Percentiles rank a stretch among this genome's conserved stretches.
phyloP scores from a whole-genome alignment of 441 rosid genomes.

The Adansonia gregorii region DNA sequence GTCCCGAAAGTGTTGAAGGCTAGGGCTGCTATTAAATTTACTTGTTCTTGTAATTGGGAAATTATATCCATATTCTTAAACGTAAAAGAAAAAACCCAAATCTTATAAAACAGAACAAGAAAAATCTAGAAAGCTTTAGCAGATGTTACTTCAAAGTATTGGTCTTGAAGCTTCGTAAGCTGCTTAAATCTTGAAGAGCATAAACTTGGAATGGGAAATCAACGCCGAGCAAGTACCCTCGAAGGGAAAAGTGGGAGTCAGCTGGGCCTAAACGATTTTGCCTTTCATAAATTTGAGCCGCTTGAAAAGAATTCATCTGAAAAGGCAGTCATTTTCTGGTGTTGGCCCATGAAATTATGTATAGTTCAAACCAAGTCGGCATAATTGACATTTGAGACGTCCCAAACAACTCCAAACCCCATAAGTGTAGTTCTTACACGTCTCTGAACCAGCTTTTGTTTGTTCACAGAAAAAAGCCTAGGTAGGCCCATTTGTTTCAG shows the following conservation, averaged over 20 bases:
- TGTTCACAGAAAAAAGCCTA: neutral
- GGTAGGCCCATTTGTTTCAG: neutral
- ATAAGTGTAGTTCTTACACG: too few relatives aligned
- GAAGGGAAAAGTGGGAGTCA: neutral
- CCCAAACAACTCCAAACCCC: neutral
- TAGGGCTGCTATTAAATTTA: constrained; percentile 68
- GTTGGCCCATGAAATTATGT: neutral
- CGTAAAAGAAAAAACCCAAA: neutral
- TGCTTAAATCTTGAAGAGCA: neutral
- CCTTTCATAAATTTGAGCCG: neutral
- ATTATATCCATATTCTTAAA: constrained; percentile 74
- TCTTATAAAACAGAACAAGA: neutral
- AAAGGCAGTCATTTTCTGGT: neutral
- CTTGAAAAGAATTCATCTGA: too few relatives aligned
- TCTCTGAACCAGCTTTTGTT: neutral
- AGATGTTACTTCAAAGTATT: neutral
- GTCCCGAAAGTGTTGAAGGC: constrained; percentile 82
- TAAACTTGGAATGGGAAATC: neutral
- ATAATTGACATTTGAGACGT: too few relatives aligned
- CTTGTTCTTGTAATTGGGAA: constrained; percentile 95
- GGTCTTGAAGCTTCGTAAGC: neutral
- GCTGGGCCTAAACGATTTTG: neutral
- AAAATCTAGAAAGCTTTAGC: neutral
- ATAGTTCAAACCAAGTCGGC: neutral
- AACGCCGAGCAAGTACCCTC: neutral